A percentile compares a stretch with the other conserved stretches of the same genome.
These are phyloP conservation scores for Boletus vermiculosoides DNA, from an alignment of 768 basidiomycete species.

Conservation along the genomic window DNA sequence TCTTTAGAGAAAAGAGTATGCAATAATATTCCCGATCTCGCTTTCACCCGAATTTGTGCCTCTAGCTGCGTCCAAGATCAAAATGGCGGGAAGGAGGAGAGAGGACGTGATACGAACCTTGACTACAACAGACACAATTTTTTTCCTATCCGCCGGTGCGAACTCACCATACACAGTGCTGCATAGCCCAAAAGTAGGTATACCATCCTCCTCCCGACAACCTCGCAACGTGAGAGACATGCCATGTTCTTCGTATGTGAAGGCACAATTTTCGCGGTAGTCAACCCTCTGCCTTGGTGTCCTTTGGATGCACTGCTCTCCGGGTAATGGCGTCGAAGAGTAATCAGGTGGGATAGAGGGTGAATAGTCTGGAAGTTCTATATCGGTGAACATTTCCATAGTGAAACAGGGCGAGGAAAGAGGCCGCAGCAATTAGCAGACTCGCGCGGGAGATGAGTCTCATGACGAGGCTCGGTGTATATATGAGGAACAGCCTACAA, in stretches of 20 bases:
- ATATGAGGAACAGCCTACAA: constrained; percentile 20
- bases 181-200: constrained; percentile 32
- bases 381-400: constrained; percentile 14
- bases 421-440: neutral
- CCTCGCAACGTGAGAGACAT: constrained; percentile 32
- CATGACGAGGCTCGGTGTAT: constrained; percentile 13
- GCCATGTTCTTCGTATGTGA: constrained; percentile 31
- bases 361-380: constrained; percentile 50
- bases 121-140: constrained; percentile 24
- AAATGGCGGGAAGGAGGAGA: neutral
- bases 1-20: constrained; percentile 28
- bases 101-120: constrained; percentile 22
- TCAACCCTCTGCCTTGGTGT: constrained; percentile 32
- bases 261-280: constrained; percentile 22
- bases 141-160: constrained; percentile 24
- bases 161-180: constrained; percentile 32
- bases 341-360: constrained; percentile 57
- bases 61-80: constrained; percentile 21
- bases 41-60: constrained; percentile 23
- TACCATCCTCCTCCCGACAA: constrained; percentile 31
- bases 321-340: constrained; percentile 50
- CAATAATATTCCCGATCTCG: constrained; percentile 1
- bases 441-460: neutral
- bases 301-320: constrained; percentile 53
- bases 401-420: constrained; percentile 3